These are phyloP conservation scores for Chalara sp. DNA, from an alignment of 2,329 filamentous ascomycete species.

Conservation along the genomic window DNA sequence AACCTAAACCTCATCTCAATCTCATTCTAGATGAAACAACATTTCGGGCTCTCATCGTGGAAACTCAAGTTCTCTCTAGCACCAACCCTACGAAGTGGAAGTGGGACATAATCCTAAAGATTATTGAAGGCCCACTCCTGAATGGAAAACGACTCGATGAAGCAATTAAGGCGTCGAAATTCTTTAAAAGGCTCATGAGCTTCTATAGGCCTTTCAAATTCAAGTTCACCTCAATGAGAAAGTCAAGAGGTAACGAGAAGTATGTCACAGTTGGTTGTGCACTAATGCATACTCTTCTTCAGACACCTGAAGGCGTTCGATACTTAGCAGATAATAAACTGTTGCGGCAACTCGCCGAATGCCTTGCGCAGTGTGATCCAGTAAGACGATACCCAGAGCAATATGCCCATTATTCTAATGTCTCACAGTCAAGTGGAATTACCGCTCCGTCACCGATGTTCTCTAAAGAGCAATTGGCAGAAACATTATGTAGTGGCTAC, in stretches of 20 bases:
- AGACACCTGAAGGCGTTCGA: constrained; percentile 75
- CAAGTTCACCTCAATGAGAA: constrained; percentile 83
- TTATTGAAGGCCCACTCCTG: constrained; percentile 87
- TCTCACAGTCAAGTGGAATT: constrained; percentile 54
- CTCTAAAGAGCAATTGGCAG: constrained; percentile 72
- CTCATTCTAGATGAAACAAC: constrained; percentile 53
- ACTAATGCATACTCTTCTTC: constrained; percentile 77
- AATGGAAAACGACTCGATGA: constrained; percentile 91
- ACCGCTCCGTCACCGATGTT: constrained; percentile 87
- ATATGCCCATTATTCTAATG: constrained; percentile 12
- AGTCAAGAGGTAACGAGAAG: constrained; percentile 87
- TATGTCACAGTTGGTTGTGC: constrained; percentile 88
- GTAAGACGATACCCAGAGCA: constrained; percentile 38
- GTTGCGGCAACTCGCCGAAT: constrained; percentile 89
- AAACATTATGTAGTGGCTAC: constrained; percentile 87
- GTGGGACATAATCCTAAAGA: constrained; percentile 84
- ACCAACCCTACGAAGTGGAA: constrained; percentile 95
- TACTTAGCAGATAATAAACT: constrained; percentile 91
- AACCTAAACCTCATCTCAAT: constrained; percentile 43
- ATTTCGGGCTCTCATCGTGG: constrained; percentile 59
- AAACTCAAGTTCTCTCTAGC: constrained; percentile 81
- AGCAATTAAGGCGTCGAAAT: constrained; percentile 90
- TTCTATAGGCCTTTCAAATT: constrained; percentile 98
- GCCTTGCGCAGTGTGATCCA: constrained; percentile 88
- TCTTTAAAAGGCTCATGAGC: constrained; percentile 87